Conservation (phyloP, 2,329 filamentous ascomycete genomes). For the Nannizziopsis arthrosporioides region DNA sequence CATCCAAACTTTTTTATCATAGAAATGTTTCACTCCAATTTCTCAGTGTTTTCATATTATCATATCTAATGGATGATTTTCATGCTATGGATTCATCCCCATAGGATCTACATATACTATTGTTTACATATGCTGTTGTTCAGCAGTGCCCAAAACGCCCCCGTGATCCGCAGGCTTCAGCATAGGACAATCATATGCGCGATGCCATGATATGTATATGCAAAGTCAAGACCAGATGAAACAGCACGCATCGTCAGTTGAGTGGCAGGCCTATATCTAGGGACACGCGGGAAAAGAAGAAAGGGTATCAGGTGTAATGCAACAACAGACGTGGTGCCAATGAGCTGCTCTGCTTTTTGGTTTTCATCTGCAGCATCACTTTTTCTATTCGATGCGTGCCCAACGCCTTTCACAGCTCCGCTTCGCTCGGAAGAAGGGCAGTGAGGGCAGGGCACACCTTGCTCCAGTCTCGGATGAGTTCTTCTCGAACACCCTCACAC, state of each 20-base stretch:
- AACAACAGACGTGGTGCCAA: slow-evolving; percentile 14
- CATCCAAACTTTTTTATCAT: too few species aligned
- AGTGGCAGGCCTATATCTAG: slow-evolving; percentile 3
- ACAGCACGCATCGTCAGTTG: slow-evolving; percentile 11
- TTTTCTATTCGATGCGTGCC: slow-evolving; percentile 3
- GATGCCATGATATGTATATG: not conserved
- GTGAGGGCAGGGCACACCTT: slow-evolving; percentile 13
- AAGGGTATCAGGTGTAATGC: slow-evolving; percentile 16
- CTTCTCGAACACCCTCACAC: slow-evolving; percentile 70
- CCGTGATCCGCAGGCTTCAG: not conserved
- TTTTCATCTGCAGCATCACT: slow-evolving; percentile 6
- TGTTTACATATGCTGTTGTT: slow-evolving; percentile 2
- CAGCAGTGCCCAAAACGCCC: slow-evolving; percentile 4
- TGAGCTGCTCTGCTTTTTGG: slow-evolving; percentile 4
- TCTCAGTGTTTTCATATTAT: not conserved
- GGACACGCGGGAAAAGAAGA: slow-evolving; percentile 7
- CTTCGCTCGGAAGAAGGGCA: slow-evolving; percentile 1
- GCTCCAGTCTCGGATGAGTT: slow-evolving; percentile 64
- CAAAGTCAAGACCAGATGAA: slow-evolving; percentile 6
- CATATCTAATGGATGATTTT: not conserved
- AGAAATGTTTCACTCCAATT: slow-evolving; percentile 5
- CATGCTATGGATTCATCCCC: not conserved
- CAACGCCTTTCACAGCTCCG: slow-evolving; percentile 2
- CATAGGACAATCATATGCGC: slow-evolving; percentile 3
- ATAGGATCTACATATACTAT: not conserved